phyloP scores from a whole-genome alignment of 1,139 yeast genomes.

The Yamadazyma dushanensis region DNA sequence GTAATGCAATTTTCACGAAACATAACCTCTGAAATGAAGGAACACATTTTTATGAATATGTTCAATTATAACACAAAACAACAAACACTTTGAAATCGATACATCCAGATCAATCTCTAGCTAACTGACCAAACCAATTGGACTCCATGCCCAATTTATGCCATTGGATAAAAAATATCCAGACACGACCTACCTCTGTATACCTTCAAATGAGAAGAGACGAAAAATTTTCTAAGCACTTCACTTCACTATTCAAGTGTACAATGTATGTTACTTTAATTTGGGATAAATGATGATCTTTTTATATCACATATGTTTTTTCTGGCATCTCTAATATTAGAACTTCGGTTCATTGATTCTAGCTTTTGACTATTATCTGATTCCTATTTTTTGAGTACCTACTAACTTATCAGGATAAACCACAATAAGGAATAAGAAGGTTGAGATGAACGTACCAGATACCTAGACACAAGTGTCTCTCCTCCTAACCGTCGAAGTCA shows the following conservation, averaged over 20 bases:
- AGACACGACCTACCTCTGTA: slow-evolving; percentile 4
- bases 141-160: too few species aligned
- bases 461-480: too few species aligned
- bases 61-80: too few species aligned
- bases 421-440: slow-evolving; percentile 39
- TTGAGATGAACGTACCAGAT: too few species aligned
- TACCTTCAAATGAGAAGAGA: slow-evolving; percentile 3
- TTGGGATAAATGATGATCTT: slow-evolving; percentile 30
- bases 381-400: slow-evolving; percentile 4
- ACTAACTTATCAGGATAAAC: slow-evolving; percentile 20
- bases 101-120: slow-evolving; percentile 3
- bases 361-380: slow-evolving; percentile 36
- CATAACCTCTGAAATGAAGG: too few species aligned
- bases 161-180: too few species aligned
- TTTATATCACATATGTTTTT: slow-evolving; percentile 54
- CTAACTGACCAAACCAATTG: too few species aligned
- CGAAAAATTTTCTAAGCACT: slow-evolving; percentile 2
- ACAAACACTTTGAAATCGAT: slow-evolving; percentile 1
- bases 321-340: slow-evolving; percentile 79
- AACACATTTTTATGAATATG: too few species aligned
- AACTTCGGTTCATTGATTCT: slow-evolving; percentile 61
- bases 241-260: neutral
- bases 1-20: too few species aligned
- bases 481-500: too few species aligned
- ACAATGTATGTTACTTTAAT: slow-evolving; percentile 3